Evolutionary conservation across 768 basidiomycete genomes (phyloP).

Genomic region (Pilatotrama ljubarskyi): DNA sequence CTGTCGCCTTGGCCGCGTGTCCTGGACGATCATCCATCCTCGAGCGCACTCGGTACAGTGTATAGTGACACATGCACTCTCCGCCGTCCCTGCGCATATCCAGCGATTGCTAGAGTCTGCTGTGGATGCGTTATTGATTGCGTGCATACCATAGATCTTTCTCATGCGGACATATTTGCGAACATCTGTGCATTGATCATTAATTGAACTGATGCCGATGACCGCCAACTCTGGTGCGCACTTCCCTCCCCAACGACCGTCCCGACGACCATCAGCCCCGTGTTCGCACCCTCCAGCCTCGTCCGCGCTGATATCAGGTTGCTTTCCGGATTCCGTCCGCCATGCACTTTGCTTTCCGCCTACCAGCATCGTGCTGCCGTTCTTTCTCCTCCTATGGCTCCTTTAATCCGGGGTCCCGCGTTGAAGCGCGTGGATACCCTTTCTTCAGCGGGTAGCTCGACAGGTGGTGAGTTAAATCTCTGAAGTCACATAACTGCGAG

Average conservation of each 20-base stretch:
- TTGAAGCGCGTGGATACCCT: slow-evolving; percentile 18
- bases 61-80: too few species aligned
- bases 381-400: slow-evolving; percentile 16
- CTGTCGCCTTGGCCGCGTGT: background rate
- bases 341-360: slow-evolving; percentile 18
- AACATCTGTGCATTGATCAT: background rate
- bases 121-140: too few species aligned
- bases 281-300: background rate
- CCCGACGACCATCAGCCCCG: slow-evolving; percentile 19
- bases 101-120: background rate
- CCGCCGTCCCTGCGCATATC: too few species aligned
- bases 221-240: slow-evolving; percentile 10
- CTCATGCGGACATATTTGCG: background rate
- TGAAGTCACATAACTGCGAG: background rate
- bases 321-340: background rate
- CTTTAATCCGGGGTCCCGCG: slow-evolving; percentile 15
- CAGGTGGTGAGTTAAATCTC: slow-evolving; percentile 12
- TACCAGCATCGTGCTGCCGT: slow-evolving; percentile 12
- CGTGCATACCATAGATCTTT: too few species aligned
- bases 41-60: too few species aligned
- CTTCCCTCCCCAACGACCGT: slow-evolving; percentile 10
- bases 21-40: background rate
- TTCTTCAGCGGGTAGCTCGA: slow-evolving; percentile 15
- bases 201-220: background rate
- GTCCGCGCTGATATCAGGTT: slow-evolving; percentile 7